Conservation (phyloP, 1,139 yeast genomes). For the Saccharomyces hybrid region DNA sequence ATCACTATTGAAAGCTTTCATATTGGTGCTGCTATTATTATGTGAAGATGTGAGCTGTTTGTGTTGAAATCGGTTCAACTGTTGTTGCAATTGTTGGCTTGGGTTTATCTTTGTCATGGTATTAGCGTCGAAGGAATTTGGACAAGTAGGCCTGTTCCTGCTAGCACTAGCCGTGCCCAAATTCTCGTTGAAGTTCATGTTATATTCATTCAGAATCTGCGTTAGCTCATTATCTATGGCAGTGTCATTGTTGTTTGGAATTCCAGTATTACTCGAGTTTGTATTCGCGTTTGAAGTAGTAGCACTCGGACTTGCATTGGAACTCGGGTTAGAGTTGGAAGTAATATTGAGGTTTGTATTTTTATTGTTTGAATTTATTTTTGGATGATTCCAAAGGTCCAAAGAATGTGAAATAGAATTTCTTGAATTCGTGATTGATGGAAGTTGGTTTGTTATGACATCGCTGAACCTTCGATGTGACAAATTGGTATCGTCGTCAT, state of each 20-base stretch:
- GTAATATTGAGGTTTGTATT: not conserved
- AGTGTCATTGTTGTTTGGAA: conserved; percentile 2
- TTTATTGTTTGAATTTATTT: conserved; percentile 4
- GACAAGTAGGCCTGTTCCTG: not conserved
- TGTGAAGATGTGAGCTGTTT: conserved; percentile 4
- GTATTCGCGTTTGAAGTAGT: not conserved
- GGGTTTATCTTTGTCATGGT: not conserved
- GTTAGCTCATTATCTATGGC: conserved; percentile 20
- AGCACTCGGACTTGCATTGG: not conserved
- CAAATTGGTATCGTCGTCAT: not conserved
- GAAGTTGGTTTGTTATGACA: conserved; percentile 13
- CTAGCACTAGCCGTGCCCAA: not conserved
- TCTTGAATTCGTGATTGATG: conserved; percentile 13
- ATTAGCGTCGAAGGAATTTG: not conserved
- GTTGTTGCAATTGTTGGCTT: conserved; percentile 1
- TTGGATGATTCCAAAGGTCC: conserved; percentile 26
- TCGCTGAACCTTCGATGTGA: conserved; percentile 22
- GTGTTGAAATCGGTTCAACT: conserved; percentile 1
- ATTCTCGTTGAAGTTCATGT: conserved; percentile 18
- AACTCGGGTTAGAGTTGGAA: not conserved
- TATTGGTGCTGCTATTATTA: conserved; percentile 3
- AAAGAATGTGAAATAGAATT: conserved; percentile 27
- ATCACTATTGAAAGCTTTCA: conserved; percentile 10
- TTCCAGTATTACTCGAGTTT: not conserved
- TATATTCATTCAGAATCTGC: conserved; percentile 24